Conservation (phyloP, 2,329 filamentous ascomycete genomes). For the Pestalotiopsis sp. region DNA sequence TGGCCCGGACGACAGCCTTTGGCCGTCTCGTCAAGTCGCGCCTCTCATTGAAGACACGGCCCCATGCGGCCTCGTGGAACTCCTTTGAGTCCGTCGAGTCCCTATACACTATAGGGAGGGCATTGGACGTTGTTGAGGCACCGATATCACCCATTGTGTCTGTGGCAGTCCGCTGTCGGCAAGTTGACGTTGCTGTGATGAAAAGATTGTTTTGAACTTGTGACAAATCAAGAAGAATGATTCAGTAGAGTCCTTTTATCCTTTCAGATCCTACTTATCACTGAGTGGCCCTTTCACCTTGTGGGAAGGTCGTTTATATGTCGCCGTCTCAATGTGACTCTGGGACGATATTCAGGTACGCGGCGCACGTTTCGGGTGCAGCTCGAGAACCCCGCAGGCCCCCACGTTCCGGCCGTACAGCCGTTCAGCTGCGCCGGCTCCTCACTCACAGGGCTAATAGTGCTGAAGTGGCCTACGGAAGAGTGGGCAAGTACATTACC, state of each 20-base stretch:
- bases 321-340: background rate
- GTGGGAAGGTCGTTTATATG: background rate
- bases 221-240: background rate
- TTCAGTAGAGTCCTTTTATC: background rate
- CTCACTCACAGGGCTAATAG: background rate
- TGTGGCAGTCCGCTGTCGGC: background rate
- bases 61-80: slow-evolving; percentile 31
- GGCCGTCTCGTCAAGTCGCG: slow-evolving; percentile 37
- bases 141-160: background rate
- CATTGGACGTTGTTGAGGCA: background rate
- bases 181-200: background rate
- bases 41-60: slow-evolving; percentile 48
- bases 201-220: background rate
- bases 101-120: slow-evolving; percentile 25
- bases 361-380: background rate
- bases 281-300: background rate
- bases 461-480: background rate
- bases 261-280: background rate
- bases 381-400: background rate
- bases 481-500: background rate
- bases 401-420: background rate
- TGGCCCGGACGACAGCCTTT: slow-evolving; percentile 43
- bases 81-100: slow-evolving; percentile 23
- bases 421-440: background rate
- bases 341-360: background rate